These are phyloP conservation scores for Cercis canadensis DNA, from an alignment of 306 rosid species.

Conservation along the genomic window DNA sequence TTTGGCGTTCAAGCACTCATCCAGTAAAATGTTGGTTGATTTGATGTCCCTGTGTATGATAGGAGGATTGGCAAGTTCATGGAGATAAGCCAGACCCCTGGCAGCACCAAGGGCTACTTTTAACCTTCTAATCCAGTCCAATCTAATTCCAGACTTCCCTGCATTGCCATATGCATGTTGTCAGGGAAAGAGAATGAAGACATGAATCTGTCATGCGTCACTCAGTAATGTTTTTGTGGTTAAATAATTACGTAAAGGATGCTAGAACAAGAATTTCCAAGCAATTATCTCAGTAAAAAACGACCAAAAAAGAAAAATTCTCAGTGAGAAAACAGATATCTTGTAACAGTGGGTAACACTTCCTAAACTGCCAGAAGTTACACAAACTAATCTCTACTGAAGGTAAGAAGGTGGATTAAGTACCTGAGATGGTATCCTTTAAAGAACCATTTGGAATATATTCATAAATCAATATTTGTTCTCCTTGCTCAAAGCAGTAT, in stretches of 20 bases:
- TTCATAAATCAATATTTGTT: slow-evolving; percentile 81
- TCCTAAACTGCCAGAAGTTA: no score
- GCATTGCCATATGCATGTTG: neutral
- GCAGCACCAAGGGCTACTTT: slow-evolving; percentile 72
- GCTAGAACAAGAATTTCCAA: no score
- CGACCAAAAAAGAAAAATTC: no score
- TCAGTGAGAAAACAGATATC: no score
- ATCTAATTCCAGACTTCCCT: slow-evolving; percentile 66
- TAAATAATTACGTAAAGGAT: no score
- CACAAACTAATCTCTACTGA: neutral
- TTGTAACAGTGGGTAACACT: no score
- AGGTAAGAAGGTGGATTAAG: neutral
- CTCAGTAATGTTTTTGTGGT: no score
- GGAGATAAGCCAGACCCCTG: slow-evolving; percentile 78
- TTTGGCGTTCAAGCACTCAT: slow-evolving; percentile 67
- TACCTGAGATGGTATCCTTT: slow-evolving; percentile 70
- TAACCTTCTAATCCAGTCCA: slow-evolving; percentile 78
- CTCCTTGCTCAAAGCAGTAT: slow-evolving; percentile 73
- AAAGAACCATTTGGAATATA: slow-evolving; percentile 70
- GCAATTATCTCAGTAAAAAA: no score
- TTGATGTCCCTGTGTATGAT: slow-evolving; percentile 88
- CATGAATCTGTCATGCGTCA: no score
- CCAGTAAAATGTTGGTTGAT: slow-evolving; percentile 76
- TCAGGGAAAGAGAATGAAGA: neutral
- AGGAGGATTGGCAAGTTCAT: slow-evolving; percentile 77